phyloP scores from a whole-genome alignment of 208 protist species.

The Acanthamoeba healyi region DNA sequence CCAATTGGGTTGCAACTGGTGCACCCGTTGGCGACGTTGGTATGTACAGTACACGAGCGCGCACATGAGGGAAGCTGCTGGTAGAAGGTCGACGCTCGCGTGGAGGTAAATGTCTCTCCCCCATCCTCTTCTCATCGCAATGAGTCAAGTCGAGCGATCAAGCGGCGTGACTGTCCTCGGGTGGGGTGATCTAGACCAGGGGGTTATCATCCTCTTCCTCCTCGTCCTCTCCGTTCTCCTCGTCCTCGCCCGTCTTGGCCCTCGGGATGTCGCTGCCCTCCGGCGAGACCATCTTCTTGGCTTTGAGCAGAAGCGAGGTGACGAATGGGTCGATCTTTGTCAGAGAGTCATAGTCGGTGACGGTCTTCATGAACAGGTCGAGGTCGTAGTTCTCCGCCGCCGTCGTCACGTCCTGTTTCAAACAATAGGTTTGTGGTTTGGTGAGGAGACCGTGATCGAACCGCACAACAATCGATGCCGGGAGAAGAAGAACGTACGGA shows the following conservation, averaged over 20 bases:
- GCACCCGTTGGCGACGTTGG: too few relatives aligned
- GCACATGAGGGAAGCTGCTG: too few relatives aligned
- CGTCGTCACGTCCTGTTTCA: neutral
- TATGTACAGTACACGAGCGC: too few relatives aligned
- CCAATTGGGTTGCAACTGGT: too few relatives aligned
- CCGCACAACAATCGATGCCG: neutral
- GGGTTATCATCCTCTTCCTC: neutral
- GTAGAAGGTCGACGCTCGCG: too few relatives aligned
- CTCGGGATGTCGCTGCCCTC: neutral
- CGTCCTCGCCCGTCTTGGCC: neutral
- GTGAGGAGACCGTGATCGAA: neutral
- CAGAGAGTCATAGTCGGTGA: neutral
- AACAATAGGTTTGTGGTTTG: neutral
- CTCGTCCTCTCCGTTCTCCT: neutral
- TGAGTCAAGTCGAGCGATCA: too few relatives aligned
- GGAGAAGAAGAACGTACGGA: neutral
- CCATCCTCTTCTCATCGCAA: too few relatives aligned
- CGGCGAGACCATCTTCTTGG: slow-evolving; percentile 16
- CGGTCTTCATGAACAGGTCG: neutral
- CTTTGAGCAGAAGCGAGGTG: neutral
- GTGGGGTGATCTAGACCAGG: too few relatives aligned
- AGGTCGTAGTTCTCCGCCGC: slow-evolving; percentile 1
- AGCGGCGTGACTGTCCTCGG: too few relatives aligned
- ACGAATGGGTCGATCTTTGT: neutral
- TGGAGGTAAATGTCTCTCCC: too few relatives aligned